Conservation (phyloP, 305 asterid genomes). For the Euphrasia arctica region DNA sequence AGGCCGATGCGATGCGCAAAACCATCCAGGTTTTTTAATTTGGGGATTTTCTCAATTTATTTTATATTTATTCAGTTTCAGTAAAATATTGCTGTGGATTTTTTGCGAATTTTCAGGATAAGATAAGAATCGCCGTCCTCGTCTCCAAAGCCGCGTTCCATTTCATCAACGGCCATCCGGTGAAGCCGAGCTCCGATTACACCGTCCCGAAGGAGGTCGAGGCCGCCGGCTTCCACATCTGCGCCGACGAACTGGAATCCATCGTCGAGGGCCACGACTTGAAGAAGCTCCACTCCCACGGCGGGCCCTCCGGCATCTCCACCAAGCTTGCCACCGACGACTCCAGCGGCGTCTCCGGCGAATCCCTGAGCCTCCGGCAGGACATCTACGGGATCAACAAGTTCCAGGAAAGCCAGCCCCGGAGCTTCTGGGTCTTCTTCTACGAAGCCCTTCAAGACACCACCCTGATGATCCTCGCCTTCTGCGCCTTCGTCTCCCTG, state of each 20-base stretch:
- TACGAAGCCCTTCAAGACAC: slow-evolving; percentile 86
- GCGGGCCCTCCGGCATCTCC: slow-evolving; percentile 58
- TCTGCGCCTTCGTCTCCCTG: slow-evolving; percentile 68
- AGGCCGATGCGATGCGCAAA: slow-evolving; percentile 61
- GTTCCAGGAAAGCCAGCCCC: slow-evolving; percentile 46
- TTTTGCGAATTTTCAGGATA: slow-evolving; percentile 49
- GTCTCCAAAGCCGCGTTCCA: slow-evolving; percentile 85
- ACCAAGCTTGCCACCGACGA: slow-evolving; percentile 45
- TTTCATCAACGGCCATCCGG: slow-evolving; percentile 51
- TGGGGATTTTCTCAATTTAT: not conserved
- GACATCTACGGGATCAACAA: slow-evolving; percentile 60
- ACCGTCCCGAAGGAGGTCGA: slow-evolving; percentile 58
- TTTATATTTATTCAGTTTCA: not conserved
- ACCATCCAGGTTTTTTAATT: slow-evolving; percentile 42
- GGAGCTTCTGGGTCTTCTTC: slow-evolving; percentile 69
- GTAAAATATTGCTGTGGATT: not conserved
- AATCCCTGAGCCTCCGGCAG: slow-evolving; percentile 47
- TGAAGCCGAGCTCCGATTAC: slow-evolving; percentile 47
- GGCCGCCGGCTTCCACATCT: slow-evolving; percentile 66
- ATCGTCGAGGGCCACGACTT: slow-evolving; percentile 68
- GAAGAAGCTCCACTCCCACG: slow-evolving; percentile 60
- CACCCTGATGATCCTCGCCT: slow-evolving; percentile 87
- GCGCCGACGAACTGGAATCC: slow-evolving; percentile 71
- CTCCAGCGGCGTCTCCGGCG: slow-evolving; percentile 40
- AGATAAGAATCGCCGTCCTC: slow-evolving; percentile 67